phyloP scores from a whole-genome alignment of 2,329 filamentous ascomycete genomes.

The Passalora sequoiae region DNA sequence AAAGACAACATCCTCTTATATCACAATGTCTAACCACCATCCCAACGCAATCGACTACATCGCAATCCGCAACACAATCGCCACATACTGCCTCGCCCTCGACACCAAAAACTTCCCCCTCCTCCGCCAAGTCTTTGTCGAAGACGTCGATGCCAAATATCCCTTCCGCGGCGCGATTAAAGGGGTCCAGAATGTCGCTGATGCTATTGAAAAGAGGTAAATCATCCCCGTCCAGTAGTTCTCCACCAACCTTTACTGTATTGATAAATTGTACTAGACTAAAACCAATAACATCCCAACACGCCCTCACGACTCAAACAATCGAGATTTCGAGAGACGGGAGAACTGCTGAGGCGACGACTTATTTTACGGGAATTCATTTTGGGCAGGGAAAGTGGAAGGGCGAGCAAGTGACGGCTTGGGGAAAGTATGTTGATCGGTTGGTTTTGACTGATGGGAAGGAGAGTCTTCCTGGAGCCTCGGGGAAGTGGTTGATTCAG shows the following conservation, averaged over 20 bases:
- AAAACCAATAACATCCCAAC: conserved; percentile 39
- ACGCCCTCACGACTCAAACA: conserved; percentile 41
- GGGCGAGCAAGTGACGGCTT: conserved; percentile 39
- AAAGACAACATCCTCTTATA: no score
- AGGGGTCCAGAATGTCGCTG: conserved; percentile 33
- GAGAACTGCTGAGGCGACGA: conserved; percentile 34
- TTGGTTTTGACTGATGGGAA: conserved; percentile 28
- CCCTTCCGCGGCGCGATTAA: conserved; percentile 33
- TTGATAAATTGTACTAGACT: no score
- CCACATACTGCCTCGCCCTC: conserved; percentile 42
- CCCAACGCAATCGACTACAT: conserved; percentile 31
- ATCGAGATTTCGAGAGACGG: conserved; percentile 33
- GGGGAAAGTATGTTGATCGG: conserved; percentile 40
- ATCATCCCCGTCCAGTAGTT: no score
- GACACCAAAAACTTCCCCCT: conserved; percentile 40
- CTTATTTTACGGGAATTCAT: conserved; percentile 41
- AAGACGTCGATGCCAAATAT: conserved; percentile 39
- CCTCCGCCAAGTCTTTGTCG: conserved; percentile 38
- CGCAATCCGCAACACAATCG: conserved; percentile 41
- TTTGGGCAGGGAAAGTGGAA: conserved; percentile 41
- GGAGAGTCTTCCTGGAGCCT: conserved; percentile 30
- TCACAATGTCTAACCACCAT: no score
- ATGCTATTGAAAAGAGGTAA: conserved; percentile 31
- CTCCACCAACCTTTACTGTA: not conserved
- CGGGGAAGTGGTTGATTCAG: conserved; percentile 38